Base-by-base conservation (phyloP, 75 land plant species). In the Selaginella tamariscina region DNA sequence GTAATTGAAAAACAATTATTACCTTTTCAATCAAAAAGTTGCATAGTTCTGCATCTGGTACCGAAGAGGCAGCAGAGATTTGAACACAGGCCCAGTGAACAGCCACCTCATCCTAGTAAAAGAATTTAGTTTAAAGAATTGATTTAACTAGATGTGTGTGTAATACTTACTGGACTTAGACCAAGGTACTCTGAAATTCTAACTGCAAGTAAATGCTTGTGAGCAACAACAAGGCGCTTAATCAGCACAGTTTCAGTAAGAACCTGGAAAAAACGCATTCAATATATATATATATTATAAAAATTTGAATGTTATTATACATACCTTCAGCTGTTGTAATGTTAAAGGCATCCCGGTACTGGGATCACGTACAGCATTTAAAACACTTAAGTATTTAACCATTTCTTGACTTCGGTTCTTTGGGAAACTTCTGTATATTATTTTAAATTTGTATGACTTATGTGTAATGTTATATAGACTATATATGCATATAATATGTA, bases 41-140 rank as follows among this genome's bases (percentile, higher is more conserved):
- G 39, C 91, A 86, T 8, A 95, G 85, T 54, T 65, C 24, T 26
- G 68, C 66, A 77, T 95, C 99, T 30, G 81, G 81, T 66, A 88
- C 72, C 32, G 82, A 74, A 30, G 69, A 57, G 44, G 99, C 85
- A 68, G 86, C 77, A 32, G 84, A 79, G 73, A 95, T 86, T 74
- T 91, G 91, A 0, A 84, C 71, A 69, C 98, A 87, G 31, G 97
- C 91, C 99, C 99, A 95, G 57, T 95, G 91, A 82, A 89, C 81
- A 28, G 91, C 78, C 64, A 95, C 99, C 72, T 77, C 73, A 73
- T 95, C 99, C 99, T 95, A 70, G 18, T 64, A 24, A 62, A 56
- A 32, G 49, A 39, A 15, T 15, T 39, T 15, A 15, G 49, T 39
- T n/a, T n/a, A n/a, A n/a, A n/a, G n/a, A n/a, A n/a, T n/a, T n/a